Percentiles rank a stretch among this genome's conserved stretches.
Evolutionary conservation across 2,329 filamentous ascomycete genomes (phyloP).

Genomic region (Phaeosphaeriaceae sp.): DNA sequence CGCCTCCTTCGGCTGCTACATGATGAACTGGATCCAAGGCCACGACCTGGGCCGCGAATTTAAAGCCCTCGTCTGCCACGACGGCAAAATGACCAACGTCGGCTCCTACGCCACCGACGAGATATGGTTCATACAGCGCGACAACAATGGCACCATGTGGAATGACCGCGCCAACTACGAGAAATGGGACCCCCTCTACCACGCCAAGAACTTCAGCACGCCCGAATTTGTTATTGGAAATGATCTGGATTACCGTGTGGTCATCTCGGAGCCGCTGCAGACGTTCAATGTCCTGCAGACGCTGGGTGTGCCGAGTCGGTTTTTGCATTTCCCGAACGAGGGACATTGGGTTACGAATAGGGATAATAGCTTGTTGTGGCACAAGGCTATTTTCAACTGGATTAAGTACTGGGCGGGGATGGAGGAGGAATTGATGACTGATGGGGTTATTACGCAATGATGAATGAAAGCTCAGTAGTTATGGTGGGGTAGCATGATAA

Average conservation of each 20-base stretch:
- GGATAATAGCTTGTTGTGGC: slow-evolving; percentile 91
- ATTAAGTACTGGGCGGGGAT: slow-evolving; percentile 41
- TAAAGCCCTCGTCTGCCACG: slow-evolving; percentile 86
- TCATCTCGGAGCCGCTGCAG: slow-evolving; percentile 81
- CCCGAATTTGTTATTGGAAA: slow-evolving; percentile 91
- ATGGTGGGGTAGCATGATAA: too few relatives aligned
- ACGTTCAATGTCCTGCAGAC: slow-evolving; percentile 88
- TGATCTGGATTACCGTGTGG: slow-evolving; percentile 85
- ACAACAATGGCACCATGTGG: slow-evolving; percentile 51
- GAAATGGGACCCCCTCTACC: slow-evolving; percentile 65
- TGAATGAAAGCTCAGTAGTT: neutral
- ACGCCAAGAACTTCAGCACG: slow-evolving; percentile 76
- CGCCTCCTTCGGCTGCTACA: slow-evolving; percentile 59
- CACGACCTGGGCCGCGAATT: slow-evolving; percentile 83
- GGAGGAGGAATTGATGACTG: slow-evolving; percentile 39
- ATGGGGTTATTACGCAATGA: slow-evolving; percentile 44
- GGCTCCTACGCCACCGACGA: slow-evolving; percentile 59
- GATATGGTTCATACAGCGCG: slow-evolving; percentile 61
- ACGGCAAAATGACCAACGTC: slow-evolving; percentile 76
- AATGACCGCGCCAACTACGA: slow-evolving; percentile 58
- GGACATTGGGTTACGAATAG: slow-evolving; percentile 85
- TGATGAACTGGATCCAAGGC: slow-evolving; percentile 85
- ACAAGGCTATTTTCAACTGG: slow-evolving; percentile 60
- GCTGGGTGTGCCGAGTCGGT: slow-evolving; percentile 75
- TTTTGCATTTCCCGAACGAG: slow-evolving; percentile 82